phyloP scores from a whole-genome alignment of 1,139 yeast species.

The Saccharomyces hybrid region DNA sequence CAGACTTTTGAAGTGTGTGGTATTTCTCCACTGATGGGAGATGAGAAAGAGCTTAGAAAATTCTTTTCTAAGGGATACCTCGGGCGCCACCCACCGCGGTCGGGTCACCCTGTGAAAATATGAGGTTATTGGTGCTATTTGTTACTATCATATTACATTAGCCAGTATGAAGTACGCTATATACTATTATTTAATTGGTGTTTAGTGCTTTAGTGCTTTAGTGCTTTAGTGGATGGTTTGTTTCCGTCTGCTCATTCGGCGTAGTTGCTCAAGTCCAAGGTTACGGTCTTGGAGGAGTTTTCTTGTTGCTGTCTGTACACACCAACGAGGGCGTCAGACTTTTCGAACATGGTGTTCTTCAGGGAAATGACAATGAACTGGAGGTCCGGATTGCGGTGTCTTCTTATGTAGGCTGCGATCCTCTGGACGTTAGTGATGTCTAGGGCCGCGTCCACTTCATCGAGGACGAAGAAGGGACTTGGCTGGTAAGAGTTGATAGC shows the following conservation, averaged over 20 bases:
- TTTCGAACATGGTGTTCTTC: conserved; percentile 79
- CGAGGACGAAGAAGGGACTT: conserved; percentile 90
- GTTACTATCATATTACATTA: neutral
- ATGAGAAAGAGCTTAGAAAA: neutral
- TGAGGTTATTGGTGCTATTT: neutral
- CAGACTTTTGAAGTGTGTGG: neutral
- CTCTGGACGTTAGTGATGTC: conserved; percentile 82
- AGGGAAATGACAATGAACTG: conserved; percentile 92
- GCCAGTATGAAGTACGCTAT: neutral
- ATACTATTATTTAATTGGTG: neutral
- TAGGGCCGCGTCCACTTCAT: conserved; percentile 95
- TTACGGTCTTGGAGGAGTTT: conserved; percentile 69
- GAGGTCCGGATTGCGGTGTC: conserved; percentile 68
- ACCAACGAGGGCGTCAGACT: conserved; percentile 87
- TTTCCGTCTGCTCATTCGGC: conserved; percentile 30
- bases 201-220: neutral
- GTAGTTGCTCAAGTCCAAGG: conserved; percentile 63
- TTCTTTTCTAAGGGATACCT: conserved; percentile 1
- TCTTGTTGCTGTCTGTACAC: conserved; percentile 78
- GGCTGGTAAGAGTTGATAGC: conserved; percentile 89
- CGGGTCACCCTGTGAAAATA: conserved; percentile 2
- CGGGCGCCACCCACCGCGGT: conserved; percentile 3
- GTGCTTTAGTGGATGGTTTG: neutral
- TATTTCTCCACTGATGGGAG: neutral
- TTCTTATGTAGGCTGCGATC: conserved; percentile 75